Conservation (phyloP, 116 monocot genomes). For the Zostera marina region DNA sequence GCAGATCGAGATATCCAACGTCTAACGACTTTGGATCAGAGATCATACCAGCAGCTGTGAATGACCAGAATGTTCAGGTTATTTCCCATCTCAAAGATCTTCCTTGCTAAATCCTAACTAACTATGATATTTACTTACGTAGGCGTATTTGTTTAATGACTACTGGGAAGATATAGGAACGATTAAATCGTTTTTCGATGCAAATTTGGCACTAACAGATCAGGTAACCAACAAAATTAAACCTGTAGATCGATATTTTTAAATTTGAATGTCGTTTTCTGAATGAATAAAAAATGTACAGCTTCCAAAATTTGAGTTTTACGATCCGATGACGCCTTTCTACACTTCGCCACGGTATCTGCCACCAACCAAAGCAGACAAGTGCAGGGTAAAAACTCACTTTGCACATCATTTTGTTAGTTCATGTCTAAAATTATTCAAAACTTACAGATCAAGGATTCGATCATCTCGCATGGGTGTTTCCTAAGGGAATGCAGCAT, state of each 20-base stretch:
- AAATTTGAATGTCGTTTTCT: too few relatives aligned
- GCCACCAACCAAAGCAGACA: conserved; percentile 64
- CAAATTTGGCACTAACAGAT: conserved; percentile 41
- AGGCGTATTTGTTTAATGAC: conserved; percentile 46
- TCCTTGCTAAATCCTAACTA: too few relatives aligned
- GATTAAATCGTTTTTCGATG: conserved; percentile 40
- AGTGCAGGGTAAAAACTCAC: conserved; percentile 37
- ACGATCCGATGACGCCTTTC: conserved; percentile 56
- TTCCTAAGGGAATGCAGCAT: conserved; percentile 70
- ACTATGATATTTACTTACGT: too few relatives aligned
- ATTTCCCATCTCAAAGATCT: not conserved
- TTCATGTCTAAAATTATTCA: not conserved
- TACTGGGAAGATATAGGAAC: conserved; percentile 60
- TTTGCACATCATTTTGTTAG: not conserved
- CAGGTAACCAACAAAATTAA: conserved; percentile 12
- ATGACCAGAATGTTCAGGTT: conserved; percentile 78
- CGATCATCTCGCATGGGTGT: conserved; percentile 87
- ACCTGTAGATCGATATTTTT: too few relatives aligned
- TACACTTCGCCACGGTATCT: conserved; percentile 55
- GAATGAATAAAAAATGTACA: conserved; percentile 7
- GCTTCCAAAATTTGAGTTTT: conserved; percentile 55
- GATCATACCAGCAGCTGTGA: conserved; percentile 73
- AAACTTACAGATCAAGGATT: conserved; percentile 44
- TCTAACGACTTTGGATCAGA: conserved; percentile 95
- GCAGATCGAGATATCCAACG: conserved; percentile 74